Base-by-base conservation (phyloP, 73 alveolate species). In the Blepharisma japonicum region DNA sequence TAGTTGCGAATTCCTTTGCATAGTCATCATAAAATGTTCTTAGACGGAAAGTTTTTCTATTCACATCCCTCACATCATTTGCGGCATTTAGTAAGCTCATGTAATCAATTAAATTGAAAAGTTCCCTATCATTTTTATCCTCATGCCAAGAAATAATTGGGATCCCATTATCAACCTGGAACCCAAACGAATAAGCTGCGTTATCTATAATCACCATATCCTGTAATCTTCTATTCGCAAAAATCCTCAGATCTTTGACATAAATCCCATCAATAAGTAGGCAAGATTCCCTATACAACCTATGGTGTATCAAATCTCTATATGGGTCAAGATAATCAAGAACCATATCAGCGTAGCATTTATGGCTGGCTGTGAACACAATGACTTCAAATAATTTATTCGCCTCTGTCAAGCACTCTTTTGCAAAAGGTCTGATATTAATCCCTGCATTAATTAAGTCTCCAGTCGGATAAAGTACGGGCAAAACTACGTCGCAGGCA, bases 331-430 rank as follows among this genome's bases (percentile, higher is more conserved):
- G 56, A 6, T 83, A 82, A 67, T 90, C 86, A 6, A 90, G 25
- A 51, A 90, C 90, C 6, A 81, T 82, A 72, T 90, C 96, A 0
- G 98, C 98, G 81, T 92, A 92, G 48, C 85, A 78, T 71, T 90
- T 87, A 50, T 92, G 91, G 0, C 94, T 93, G 0, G 96, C 98
- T 9, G 98, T 92, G 85, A 92, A 92, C 55, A 92, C 90, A 14
- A 86, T 91, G 20, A 92, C 55, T 81, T 92, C 98, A 84, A 89
- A 92, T 80, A 71, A 82, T 78, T 87, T 76, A 53, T 83, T 84
- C 25, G 90, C 77, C 56, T 79, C 84, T 50, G 86, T 92, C 51
- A 92, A 77, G 79, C 90, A 86, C 56, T 92, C 90, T 39, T 74
- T 81, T 14, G 85, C 79, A 9, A 83, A 87, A 6, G 98, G 98